Base-by-base conservation (phyloP, 2,329 filamentous ascomycete species). In the Tolypocladium ovalisporum region DNA sequence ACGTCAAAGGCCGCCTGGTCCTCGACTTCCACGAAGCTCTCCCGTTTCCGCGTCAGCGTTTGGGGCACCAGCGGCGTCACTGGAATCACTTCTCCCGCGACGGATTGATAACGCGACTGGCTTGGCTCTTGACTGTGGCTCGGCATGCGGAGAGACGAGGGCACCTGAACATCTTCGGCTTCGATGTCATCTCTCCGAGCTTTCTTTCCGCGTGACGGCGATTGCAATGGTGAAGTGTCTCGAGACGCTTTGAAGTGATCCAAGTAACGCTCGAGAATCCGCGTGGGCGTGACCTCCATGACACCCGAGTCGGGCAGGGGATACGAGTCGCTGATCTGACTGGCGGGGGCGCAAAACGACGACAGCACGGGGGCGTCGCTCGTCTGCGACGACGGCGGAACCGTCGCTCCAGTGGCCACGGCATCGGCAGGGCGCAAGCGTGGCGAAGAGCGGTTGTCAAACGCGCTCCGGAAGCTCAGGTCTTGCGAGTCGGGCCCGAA, bases 271-370 rank as follows among this genome's bases (percentile, higher is more conserved):
- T 80, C 75, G 13, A 84, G 62, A 1, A 81, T 68, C 42, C 77
- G 73, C 1, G 76, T 78, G 0, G 82, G 81, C 0, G 82, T 79
- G 22, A 62, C 60, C 10, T 60, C 59, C 13, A 70, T 56, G 24
- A 71, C 29, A 6, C 60, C 61, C 5, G 64, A 57, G 53, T 67
- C 66, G 9, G 71, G 71, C 59, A 74, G 68, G 54, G 64, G 77
- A 61, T 82, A 77, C 0, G 82, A 86, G 63, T 86, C 82, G 12
- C 73, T 74, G 24, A 85, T 73, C 34, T 79, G 71, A 57, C 79
- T 83, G 0, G 78, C 74, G 2, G 76, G 77, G 17, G 73, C 67
- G 51, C 66, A 65, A 73, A 74, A 78, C 54, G 76, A 74, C 34
- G 62, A 60, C 40, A 70, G 69, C 3, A 68, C 66, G 35, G 37